A percentile compares a stretch with the other conserved stretches of the same genome.
Evolutionary conservation across 257 asterid genomes (phyloP).

Genomic region (Haberlea rhodopensis): DNA sequence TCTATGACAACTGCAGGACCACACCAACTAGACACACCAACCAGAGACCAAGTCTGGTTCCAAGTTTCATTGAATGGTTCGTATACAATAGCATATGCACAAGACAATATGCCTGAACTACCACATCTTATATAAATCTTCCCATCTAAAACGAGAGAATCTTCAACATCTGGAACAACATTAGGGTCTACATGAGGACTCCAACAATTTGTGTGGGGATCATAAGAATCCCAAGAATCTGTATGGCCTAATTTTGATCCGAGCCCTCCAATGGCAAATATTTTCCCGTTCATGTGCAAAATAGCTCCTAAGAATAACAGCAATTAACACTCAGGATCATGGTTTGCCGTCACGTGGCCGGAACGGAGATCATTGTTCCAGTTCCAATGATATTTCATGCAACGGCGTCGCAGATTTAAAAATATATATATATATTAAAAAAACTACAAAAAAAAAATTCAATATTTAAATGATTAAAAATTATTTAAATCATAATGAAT

Average conservation of each 20-base stretch:
- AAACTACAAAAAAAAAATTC: no score
- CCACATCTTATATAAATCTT: conserved; percentile 56
- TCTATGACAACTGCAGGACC: conserved; percentile 69
- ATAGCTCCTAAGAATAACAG: conserved; percentile 52
- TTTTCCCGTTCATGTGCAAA: conserved; percentile 61
- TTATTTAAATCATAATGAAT: no score
- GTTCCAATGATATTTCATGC: no score
- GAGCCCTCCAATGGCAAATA: conserved; percentile 71
- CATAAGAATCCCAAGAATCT: conserved; percentile 64
- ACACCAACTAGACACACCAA: conserved; percentile 63
- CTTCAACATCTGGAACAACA: conserved; percentile 48
- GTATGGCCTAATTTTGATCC: conserved; percentile 52
- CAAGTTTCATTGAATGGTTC: conserved; percentile 54
- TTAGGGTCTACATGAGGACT: conserved; percentile 41
- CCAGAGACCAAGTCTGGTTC: conserved; percentile 54
- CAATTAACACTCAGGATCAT: conserved; percentile 24
- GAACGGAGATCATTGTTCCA: no score
- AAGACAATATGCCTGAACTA: conserved; percentile 36
- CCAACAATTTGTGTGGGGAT: conserved; percentile 51
- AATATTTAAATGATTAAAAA: no score
- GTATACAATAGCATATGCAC: conserved; percentile 42
- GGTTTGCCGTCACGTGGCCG: background rate
- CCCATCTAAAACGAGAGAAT: conserved; percentile 60
- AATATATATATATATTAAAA: no score
- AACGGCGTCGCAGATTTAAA: no score